These are phyloP conservation scores for Apophysomyces elegans DNA, from an alignment of 371 early-diverging fungal genomes.

Conservation along the genomic window DNA sequence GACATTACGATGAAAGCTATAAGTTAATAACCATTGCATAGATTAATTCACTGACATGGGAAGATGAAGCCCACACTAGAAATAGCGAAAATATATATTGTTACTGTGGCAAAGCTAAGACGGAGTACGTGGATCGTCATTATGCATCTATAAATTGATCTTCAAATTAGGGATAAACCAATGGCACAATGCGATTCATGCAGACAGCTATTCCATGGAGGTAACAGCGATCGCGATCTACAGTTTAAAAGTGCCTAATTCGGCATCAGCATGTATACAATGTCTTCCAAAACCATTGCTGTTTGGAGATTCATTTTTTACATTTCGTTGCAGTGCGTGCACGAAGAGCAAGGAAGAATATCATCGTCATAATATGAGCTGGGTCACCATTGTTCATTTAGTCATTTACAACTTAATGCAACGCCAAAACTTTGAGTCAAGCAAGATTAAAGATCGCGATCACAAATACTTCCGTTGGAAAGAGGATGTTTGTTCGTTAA, in stretches of 20 bases:
- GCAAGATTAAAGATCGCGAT: conserved; percentile 50
- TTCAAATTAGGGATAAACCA: conserved; percentile 41
- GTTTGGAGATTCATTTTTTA: conserved; percentile 68
- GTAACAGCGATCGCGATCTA: conserved; percentile 28
- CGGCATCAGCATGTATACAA: conserved; percentile 41
- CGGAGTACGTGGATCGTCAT: conserved; percentile 21
- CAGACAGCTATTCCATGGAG: conserved; percentile 62
- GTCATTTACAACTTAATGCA: conserved; percentile 74
- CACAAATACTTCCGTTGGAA: conserved; percentile 80
- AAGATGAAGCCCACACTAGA: conserved; percentile 22
- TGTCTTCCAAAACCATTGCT: conserved; percentile 56
- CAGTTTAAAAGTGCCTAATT: neutral
- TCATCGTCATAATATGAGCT: conserved; percentile 66
- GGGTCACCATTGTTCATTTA: conserved; percentile 77
- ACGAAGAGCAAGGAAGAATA: conserved; percentile 58
- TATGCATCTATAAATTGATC: neutral
- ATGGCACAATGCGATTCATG: conserved; percentile 62
- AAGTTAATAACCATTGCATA: neutral
- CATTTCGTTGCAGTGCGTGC: conserved; percentile 71
- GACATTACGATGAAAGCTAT: neutral
- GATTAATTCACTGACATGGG: conserved; percentile 23
- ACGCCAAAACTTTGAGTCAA: conserved; percentile 30
- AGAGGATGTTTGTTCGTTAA: conserved; percentile 81
- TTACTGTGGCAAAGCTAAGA: conserved; percentile 61
- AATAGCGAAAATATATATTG: conserved; percentile 64